Evolutionary conservation across 306 rosid genomes (phyloP).

Genomic region (Castanea mollissima): DNA sequence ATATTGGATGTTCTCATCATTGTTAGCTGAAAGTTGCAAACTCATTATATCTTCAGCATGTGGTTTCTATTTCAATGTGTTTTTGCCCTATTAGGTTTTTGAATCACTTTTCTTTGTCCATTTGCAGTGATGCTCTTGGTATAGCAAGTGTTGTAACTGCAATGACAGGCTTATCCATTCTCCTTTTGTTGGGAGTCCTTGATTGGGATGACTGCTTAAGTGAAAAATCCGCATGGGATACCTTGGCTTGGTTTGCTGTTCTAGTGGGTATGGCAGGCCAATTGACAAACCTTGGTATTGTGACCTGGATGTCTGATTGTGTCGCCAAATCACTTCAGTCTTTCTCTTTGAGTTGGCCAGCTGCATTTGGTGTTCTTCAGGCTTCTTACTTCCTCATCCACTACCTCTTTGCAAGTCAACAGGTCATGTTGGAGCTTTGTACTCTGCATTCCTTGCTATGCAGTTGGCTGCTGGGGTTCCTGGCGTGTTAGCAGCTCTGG

Average conservation of each 20-base stretch:
- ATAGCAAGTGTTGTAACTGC: conserved; percentile 86
- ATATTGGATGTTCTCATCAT: not conserved
- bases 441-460: conserved; percentile 93
- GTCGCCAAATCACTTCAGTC: conserved; percentile 61
- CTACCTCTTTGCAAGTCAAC: conserved; percentile 99
- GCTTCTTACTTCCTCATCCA: conserved; percentile 82
- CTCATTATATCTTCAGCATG: not conserved
- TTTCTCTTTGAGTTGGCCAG: conserved; percentile 84
- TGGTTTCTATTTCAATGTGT: conserved; percentile 11
- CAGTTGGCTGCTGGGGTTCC: conserved; percentile 95
- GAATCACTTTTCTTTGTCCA: conserved; percentile 12
- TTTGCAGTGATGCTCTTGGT: conserved; percentile 69
- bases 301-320: conserved; percentile 75
- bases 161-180: conserved; percentile 87
- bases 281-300: conserved; percentile 81
- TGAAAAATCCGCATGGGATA: conserved; percentile 96
- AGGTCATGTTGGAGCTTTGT: conserved; percentile 92
- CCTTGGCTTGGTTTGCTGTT: conserved; percentile 93
- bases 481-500: conserved; percentile 65
- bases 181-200: conserved; percentile 78
- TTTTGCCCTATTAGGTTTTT: conserved; percentile 14
- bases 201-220: conserved; percentile 90
- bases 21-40: not conserved
- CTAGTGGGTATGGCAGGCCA: conserved; percentile 95
- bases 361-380: conserved; percentile 76